phyloP scores from a whole-genome alignment of 176 grass and related monocot genomes.

The Triticum dicoccoides region DNA sequence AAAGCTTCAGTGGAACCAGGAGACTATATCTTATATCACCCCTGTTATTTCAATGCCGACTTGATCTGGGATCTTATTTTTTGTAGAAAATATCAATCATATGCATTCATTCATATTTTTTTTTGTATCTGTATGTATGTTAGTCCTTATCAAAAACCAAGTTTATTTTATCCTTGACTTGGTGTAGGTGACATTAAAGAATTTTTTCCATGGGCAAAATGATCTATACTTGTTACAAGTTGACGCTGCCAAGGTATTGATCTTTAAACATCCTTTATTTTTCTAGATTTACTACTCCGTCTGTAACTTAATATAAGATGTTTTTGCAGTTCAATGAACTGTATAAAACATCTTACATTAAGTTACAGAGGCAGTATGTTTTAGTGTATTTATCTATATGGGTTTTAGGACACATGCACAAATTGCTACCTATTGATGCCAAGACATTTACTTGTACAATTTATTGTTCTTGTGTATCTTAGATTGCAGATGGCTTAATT shows the following conservation, averaged over 20 bases:
- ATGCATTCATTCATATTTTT: neutral
- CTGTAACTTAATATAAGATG: no score
- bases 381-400: neutral
- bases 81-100: neutral
- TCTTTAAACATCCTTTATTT: constrained; percentile 4
- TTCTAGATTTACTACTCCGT: no score
- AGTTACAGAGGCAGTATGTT: neutral
- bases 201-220: constrained; percentile 46
- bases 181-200: constrained; percentile 61
- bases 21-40: neutral
- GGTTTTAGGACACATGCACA: neutral
- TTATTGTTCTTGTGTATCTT: constrained; percentile 7
- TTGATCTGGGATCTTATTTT: neutral
- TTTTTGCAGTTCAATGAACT: no score
- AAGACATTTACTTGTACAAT: neutral
- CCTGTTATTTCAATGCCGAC: neutral
- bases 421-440: neutral
- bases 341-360: no score
- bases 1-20: neutral
- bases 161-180: constrained; percentile 13
- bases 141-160: neutral
- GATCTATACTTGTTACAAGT: constrained; percentile 72
- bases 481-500: constrained; percentile 69
- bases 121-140: neutral
- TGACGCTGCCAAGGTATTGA: constrained; percentile 58